These are phyloP conservation scores for Penicillium aurantiogriseum DNA, from an alignment of 2,329 filamentous ascomycete species.

Conservation along the genomic window DNA sequence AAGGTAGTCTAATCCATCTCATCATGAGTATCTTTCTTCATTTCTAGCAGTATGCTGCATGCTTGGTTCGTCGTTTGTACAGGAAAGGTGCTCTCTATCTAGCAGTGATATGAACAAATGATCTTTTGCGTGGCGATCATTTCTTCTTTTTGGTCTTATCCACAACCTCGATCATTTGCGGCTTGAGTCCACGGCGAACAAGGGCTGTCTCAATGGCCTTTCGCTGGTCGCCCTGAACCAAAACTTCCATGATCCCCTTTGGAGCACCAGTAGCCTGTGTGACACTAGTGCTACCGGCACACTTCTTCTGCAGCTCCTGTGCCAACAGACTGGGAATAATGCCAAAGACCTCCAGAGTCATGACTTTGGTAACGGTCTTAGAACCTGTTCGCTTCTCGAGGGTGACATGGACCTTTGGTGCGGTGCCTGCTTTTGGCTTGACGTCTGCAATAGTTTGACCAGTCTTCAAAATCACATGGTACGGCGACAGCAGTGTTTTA, in stretches of 20 bases:
- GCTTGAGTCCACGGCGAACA: conserved; percentile 57
- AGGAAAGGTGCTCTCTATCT: background rate
- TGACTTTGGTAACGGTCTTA: conserved; percentile 64
- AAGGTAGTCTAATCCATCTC: background rate
- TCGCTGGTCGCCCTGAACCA: conserved; percentile 66
- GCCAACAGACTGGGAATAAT: conserved; percentile 60
- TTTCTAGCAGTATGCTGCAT: background rate
- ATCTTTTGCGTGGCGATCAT: background rate
- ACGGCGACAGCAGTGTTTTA: conserved; percentile 49
- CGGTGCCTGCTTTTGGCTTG: conserved; percentile 62
- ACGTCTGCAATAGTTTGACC: conserved; percentile 41
- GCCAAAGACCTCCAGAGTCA: conserved; percentile 60
- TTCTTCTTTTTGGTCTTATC: conserved; percentile 70
- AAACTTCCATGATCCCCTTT: conserved; percentile 64
- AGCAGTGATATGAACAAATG: background rate
- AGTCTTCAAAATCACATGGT: conserved; percentile 55
- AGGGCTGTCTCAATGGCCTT: conserved; percentile 60
- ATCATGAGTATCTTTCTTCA: background rate
- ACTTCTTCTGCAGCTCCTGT: conserved; percentile 66
- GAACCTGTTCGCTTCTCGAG: conserved; percentile 65
- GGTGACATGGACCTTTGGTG: conserved; percentile 59
- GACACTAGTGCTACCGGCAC: conserved; percentile 66
- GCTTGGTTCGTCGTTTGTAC: background rate
- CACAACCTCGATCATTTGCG: conserved; percentile 61
- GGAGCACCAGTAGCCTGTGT: conserved; percentile 61